phyloP scores from a whole-genome alignment of 2,329 filamentous ascomycete genomes.

The Grosmannia clavigera region DNA sequence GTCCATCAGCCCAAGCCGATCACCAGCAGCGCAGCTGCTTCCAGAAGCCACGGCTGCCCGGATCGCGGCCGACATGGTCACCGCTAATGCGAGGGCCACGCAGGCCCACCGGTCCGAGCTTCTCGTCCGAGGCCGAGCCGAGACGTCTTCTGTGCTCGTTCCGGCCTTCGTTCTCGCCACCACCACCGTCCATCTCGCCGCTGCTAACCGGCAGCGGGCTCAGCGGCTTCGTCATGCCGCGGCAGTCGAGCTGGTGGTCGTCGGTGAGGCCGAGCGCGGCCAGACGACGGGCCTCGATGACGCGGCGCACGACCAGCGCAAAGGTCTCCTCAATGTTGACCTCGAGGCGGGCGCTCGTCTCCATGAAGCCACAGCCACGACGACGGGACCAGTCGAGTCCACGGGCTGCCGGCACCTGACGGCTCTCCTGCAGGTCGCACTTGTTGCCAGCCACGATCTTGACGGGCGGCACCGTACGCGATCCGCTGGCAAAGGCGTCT shows the following conservation, averaged over 20 bases:
- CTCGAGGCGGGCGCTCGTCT: constrained; percentile 72
- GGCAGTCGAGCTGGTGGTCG: constrained; percentile 29
- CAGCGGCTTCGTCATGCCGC: constrained; percentile 45
- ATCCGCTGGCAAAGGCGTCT: constrained; percentile 20
- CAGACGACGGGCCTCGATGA: constrained; percentile 42
- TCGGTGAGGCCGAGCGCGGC: constrained; percentile 34
- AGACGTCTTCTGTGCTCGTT: background rate
- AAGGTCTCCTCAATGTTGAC: constrained; percentile 88
- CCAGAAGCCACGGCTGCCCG: constrained; percentile 37
- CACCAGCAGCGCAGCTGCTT: constrained; percentile 44
- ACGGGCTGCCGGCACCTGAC: constrained; percentile 55
- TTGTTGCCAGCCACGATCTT: constrained; percentile 83
- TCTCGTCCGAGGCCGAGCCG: background rate
- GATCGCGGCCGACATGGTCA: constrained; percentile 27
- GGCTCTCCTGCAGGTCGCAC: constrained; percentile 61
- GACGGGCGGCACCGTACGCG: constrained; percentile 52
- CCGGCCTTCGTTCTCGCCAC: background rate
- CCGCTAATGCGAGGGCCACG: constrained; percentile 30
- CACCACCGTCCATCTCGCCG: background rate
- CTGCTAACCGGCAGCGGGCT: constrained; percentile 34
- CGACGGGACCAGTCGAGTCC: constrained; percentile 68
- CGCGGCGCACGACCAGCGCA: constrained; percentile 52
- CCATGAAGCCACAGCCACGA: constrained; percentile 74
- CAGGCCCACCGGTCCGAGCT: constrained; percentile 20
- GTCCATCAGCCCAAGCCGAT: background rate